Evolutionary conservation across 768 basidiomycete genomes (phyloP).

Genomic region (Xerocomus brunneocitrinus): DNA sequence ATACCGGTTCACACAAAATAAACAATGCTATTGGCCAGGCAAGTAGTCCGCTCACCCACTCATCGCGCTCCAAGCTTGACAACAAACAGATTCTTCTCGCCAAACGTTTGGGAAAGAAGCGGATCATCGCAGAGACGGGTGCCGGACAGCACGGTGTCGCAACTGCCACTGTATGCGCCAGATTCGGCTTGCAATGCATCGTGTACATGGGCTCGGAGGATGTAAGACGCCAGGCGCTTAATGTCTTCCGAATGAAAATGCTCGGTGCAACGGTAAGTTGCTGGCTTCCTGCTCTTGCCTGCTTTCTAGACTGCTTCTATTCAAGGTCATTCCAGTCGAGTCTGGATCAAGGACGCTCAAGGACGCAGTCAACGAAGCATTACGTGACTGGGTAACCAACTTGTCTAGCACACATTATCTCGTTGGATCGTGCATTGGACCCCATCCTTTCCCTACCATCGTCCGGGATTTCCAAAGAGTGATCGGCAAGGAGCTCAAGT

Average conservation of each 20-base stretch:
- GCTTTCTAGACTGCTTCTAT: neutral
- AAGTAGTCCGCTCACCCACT: conserved; percentile 12
- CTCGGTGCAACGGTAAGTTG: conserved; percentile 76
- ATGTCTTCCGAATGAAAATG: conserved; percentile 98
- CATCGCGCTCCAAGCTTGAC: neutral
- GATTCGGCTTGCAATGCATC: conserved; percentile 91
- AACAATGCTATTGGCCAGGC: conserved; percentile 98
- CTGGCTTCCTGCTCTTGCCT: neutral
- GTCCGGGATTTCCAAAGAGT: conserved; percentile 97
- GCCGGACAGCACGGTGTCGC: conserved; percentile 99
- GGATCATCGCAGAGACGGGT: conserved; percentile 98
- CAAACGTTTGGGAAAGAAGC: conserved; percentile 87
- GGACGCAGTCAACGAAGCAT: conserved; percentile 97
- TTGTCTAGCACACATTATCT: conserved; percentile 92
- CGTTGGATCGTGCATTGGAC: conserved; percentile 95
- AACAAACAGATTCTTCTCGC: conserved; percentile 78
- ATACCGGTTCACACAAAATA: conserved; percentile 99
- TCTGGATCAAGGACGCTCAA: conserved; percentile 95
- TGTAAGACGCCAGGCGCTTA: conserved; percentile 90
- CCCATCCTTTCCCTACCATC: conserved; percentile 98
- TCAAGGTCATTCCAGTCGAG: conserved; percentile 85
- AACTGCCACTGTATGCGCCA: conserved; percentile 96
- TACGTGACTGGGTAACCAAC: conserved; percentile 99
- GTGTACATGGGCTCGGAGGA: conserved; percentile 99
- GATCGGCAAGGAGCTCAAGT: conserved; percentile 92